Base-by-base conservation (phyloP, 257 asterid genomes). In the Fraxinus pennsylvanica region DNA sequence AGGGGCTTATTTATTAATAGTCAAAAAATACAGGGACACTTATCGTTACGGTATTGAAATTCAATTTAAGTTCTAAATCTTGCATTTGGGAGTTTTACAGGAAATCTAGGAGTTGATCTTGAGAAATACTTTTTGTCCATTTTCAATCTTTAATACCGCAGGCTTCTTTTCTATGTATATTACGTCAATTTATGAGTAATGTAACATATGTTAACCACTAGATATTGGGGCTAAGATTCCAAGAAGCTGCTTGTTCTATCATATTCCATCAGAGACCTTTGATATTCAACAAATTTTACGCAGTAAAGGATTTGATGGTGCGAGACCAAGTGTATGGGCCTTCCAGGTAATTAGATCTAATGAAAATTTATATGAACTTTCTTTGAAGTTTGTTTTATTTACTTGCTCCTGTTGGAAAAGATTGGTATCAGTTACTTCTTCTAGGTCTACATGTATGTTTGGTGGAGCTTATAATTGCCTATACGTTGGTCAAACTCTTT, bases 151-250 rank as follows among this genome's bases (percentile, higher is more conserved):
- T 75, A 45, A 39, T 32, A 27, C 47, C 21, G 1, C 2, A 54
- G 17, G 73, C 66, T 74, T 80, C 69, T 50, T 73, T 78, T 74
- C 25, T 73, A 41, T 68, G 70, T 69, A 41, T 52, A 32, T 71
- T 73, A 21, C 9, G 13, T 39, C 36, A 63, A 45, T 68, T 74
- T 68, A 57, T 68, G 71, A 71, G 80, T 47, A 73, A 19, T 74
- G 22, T 59, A 71, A 69, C 14, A 13, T 74, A 35, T 41, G 47
- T 74, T 86, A 79, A 74, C 29, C 17, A 59, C 72, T 77, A 93
- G 97, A 82, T 70, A 87, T 89, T 19, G 97, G 96, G 75, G 95
- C 97, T 76, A 90, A 88, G 88, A 81, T 90, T 82, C 90, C 92
- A 80, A 87, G 91, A 89, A 84, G 92, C 82, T 90, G 97, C 89